Evolutionary conservation across 2,329 filamentous ascomycete species (phyloP).

Genomic region (Mycosphaerella sp.): DNA sequence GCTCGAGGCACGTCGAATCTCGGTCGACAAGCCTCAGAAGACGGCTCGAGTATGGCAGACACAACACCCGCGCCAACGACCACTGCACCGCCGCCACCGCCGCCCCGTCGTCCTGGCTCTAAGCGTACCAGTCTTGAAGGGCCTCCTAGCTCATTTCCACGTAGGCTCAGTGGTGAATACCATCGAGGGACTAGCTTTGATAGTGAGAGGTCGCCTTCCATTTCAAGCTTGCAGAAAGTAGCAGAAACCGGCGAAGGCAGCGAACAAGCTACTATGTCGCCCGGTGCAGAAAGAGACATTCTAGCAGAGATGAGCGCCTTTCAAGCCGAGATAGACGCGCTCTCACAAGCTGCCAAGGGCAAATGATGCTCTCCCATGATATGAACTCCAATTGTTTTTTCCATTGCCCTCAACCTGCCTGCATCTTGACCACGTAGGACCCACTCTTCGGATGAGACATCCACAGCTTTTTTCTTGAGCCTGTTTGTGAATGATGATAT

Average conservation of each 20-base stretch:
- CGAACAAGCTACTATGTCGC: slow-evolving; percentile 11
- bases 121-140: slow-evolving; percentile 26
- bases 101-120: slow-evolving; percentile 23
- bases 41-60: slow-evolving; percentile 10
- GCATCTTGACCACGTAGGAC: too few species aligned
- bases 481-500: too few species aligned
- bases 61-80: slow-evolving; percentile 5
- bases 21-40: slow-evolving; percentile 18
- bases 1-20: slow-evolving; percentile 17
- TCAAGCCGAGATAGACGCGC: slow-evolving; percentile 31
- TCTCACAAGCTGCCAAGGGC: slow-evolving; percentile 13
- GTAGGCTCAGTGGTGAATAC: slow-evolving; percentile 16
- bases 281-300: slow-evolving; percentile 21
- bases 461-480: too few species aligned
- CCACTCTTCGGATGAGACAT: too few species aligned
- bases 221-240: slow-evolving; percentile 22
- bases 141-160: slow-evolving; percentile 10
- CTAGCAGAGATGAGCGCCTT: slow-evolving; percentile 31
- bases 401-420: too few species aligned
- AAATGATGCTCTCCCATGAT: neutral
- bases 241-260: slow-evolving; percentile 13
- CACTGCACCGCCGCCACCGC: slow-evolving; percentile 30
- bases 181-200: slow-evolving; percentile 24
- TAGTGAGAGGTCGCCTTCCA: slow-evolving; percentile 22
- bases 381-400: neutral